Conservation (phyloP, 306 rosid genomes). For the Lagenaria siceraria region DNA sequence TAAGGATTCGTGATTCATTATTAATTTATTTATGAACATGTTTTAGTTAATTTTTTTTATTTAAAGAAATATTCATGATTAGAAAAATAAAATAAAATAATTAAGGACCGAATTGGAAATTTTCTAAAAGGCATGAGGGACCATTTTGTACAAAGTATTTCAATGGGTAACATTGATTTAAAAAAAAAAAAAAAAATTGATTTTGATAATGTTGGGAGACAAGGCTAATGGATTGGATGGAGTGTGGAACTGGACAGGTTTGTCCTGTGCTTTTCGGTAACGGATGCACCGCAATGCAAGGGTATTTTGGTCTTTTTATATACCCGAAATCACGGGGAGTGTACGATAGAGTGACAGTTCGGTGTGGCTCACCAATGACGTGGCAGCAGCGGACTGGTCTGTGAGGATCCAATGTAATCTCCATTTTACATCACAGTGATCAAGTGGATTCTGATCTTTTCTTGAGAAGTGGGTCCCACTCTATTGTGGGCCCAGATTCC, state of each 20-base stretch:
- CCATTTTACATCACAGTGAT: background rate
- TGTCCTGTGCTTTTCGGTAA: background rate
- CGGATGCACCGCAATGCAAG: background rate
- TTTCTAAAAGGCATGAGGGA: background rate
- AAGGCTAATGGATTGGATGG: background rate
- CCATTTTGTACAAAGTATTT: background rate
- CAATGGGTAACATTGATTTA: background rate
- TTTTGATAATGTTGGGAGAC: background rate
- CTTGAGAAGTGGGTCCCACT: background rate
- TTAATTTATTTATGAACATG: too few relatives aligned
- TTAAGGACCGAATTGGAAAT: background rate
- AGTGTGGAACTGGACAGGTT: background rate
- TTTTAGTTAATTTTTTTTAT: too few relatives aligned
- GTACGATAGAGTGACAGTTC: background rate
- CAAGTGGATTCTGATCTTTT: background rate
- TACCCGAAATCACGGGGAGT: background rate
- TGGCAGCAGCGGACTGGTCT: background rate
- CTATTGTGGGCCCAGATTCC: background rate
- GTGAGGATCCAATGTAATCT: constrained; percentile 7
- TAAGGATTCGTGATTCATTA: too few relatives aligned
- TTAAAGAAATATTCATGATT: too few relatives aligned
- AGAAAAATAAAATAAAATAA: too few relatives aligned
- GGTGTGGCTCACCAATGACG: background rate
- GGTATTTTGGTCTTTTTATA: background rate
- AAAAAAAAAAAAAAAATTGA: background rate